Evolutionary conservation across 441 rosid species (phyloP).

Genomic region (Croton setiger): DNA sequence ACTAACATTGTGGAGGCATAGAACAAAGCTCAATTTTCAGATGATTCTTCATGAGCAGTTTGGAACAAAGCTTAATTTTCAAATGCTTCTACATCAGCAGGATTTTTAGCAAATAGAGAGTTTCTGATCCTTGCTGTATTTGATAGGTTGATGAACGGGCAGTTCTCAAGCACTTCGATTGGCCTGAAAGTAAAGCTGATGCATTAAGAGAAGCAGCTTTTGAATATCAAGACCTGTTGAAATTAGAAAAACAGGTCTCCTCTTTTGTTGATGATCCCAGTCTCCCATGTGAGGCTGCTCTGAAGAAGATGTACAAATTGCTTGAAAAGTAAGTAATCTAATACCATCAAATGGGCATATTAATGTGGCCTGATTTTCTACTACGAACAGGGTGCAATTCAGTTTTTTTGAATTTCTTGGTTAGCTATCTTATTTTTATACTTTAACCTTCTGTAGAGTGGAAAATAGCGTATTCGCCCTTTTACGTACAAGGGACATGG

Average conservation of each 20-base stretch:
- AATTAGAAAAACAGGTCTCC: slow-evolving; percentile 74
- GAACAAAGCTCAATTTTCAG: slow-evolving; percentile 3
- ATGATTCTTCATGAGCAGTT: slow-evolving; percentile 2
- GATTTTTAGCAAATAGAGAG: slow-evolving; percentile 7
- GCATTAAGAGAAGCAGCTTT: slow-evolving; percentile 95
- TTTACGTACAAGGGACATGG: slow-evolving; percentile 95
- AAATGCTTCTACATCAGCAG: slow-evolving; percentile 2
- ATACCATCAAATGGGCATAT: background rate
- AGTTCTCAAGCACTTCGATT: slow-evolving; percentile 96
- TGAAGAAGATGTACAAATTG: slow-evolving; percentile 91
- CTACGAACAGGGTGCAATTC: background rate
- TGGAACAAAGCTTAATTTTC: background rate
- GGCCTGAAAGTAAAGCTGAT: slow-evolving; percentile 99
- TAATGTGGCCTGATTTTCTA: background rate
- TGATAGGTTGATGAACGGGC: slow-evolving; percentile 92
- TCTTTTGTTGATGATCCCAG: slow-evolving; percentile 80
- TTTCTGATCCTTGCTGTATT: slow-evolving; percentile 6
- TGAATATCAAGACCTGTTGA: slow-evolving; percentile 90
- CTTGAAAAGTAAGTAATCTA: slow-evolving; percentile 69
- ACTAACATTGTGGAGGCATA: background rate
- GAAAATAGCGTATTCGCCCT: slow-evolving; percentile 90
- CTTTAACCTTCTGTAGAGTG: slow-evolving; percentile 48
- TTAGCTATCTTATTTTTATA: slow-evolving; percentile 1
- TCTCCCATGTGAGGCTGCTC: slow-evolving; percentile 79
- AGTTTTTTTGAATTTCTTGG: background rate